Conservation (phyloP, 2,329 filamentous ascomycete genomes). For the Pseudonectria foliicola region DNA sequence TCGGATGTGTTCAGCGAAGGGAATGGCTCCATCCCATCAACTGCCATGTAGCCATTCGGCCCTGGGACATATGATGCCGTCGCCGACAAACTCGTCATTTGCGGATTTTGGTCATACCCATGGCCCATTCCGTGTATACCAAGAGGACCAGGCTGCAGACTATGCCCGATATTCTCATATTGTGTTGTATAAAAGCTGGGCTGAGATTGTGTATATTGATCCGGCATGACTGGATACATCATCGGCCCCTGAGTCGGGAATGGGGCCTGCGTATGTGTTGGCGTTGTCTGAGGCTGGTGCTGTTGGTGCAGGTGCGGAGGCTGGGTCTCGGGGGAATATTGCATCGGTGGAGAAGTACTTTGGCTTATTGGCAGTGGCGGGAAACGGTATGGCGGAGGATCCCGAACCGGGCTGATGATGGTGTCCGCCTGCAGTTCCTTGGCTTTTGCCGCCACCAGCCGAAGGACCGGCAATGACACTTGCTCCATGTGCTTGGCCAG, state of each 20-base stretch:
- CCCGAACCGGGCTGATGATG: slow-evolving; percentile 61
- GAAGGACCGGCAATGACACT: slow-evolving; percentile 74
- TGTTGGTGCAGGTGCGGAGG: no score
- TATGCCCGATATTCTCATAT: slow-evolving; percentile 21
- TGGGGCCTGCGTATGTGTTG: slow-evolving; percentile 12
- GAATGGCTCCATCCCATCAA: slow-evolving; percentile 26
- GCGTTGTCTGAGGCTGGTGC: slow-evolving; percentile 10
- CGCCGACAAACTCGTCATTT: slow-evolving; percentile 19
- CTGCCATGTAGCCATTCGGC: slow-evolving; percentile 16
- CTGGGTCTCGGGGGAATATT: slow-evolving; percentile 14
- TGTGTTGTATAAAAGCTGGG: slow-evolving; percentile 19
- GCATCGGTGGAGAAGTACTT: slow-evolving; percentile 9
- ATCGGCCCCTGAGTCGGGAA: slow-evolving; percentile 15
- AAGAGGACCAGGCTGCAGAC: slow-evolving; percentile 19
- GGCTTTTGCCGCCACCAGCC: slow-evolving; percentile 42
- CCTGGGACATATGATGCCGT: slow-evolving; percentile 18
- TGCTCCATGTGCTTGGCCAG: slow-evolving; percentile 92
- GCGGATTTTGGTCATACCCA: slow-evolving; percentile 15
- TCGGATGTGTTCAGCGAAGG: slow-evolving; percentile 26
- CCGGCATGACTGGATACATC: slow-evolving; percentile 21
- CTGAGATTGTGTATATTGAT: slow-evolving; percentile 18
- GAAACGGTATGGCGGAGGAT: slow-evolving; percentile 37
- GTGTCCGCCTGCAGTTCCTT: slow-evolving; percentile 52
- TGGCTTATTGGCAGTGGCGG: slow-evolving; percentile 21
- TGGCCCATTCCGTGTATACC: slow-evolving; percentile 20